Evolutionary conservation across 2,329 filamentous ascomycete species (phyloP).

Genomic region (Penicillium decumbens): DNA sequence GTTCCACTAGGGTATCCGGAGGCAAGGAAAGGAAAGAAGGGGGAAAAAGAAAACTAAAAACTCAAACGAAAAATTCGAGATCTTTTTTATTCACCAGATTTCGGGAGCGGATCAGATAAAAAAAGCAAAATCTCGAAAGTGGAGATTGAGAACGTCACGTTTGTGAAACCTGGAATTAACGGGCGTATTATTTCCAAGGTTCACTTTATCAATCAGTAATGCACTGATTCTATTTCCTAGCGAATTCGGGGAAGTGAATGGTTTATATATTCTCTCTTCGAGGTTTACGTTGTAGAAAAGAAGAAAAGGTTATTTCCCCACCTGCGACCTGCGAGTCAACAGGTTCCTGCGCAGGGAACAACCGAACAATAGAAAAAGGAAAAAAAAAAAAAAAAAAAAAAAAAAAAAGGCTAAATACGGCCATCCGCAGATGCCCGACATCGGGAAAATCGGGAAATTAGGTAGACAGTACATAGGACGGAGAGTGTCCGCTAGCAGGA

Average conservation of each 20-base stretch:
- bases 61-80: not conserved
- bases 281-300: not conserved
- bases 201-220: conserved; percentile 25
- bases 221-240: conserved; percentile 5
- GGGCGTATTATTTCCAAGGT: conserved; percentile 11
- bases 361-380: not conserved
- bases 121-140: conserved; percentile 9
- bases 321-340: conserved; percentile 1
- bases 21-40: not conserved
- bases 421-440: conserved; percentile 1
- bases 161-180: conserved; percentile 1
- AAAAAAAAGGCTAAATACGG: not conserved
- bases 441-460: not conserved
- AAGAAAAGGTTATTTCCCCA: not conserved
- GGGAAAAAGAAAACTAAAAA: not conserved
- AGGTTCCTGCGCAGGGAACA: conserved; percentile 3
- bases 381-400: not conserved
- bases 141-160: conserved; percentile 4
- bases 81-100: not conserved
- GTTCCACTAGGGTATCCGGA: conserved; percentile 1
- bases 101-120: conserved; percentile 25
- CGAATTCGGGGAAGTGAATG: not conserved
- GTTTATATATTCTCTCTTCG: not conserved
- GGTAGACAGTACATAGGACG: not conserved
- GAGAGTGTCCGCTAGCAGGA: not conserved